Conservation (phyloP, 2,329 filamentous ascomycete genomes). For the Teratosphaeria nubilosa region DNA sequence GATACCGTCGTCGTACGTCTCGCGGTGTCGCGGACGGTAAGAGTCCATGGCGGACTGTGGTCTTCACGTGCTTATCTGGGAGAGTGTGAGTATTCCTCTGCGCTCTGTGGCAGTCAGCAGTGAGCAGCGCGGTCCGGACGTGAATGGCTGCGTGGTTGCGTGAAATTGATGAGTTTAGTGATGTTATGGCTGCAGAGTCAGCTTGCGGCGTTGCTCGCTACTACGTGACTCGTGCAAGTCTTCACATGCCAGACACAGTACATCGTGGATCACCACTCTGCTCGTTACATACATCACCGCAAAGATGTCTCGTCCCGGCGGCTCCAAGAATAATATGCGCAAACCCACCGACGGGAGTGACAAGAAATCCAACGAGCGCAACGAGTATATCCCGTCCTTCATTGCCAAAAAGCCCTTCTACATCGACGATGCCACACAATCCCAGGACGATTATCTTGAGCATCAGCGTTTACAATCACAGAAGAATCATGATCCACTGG, state of each 20-base stretch:
- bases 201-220: not conserved
- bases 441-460: slow-evolving; percentile 79
- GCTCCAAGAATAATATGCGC: slow-evolving; percentile 4
- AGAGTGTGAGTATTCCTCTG: not conserved
- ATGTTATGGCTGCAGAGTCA: not conserved
- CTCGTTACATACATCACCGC: not conserved
- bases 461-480: slow-evolving; percentile 78
- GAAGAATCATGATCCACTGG: slow-evolving; percentile 47
- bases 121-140: not conserved
- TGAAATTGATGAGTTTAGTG: not conserved
- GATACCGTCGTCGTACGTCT: not conserved
- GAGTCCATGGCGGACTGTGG: slow-evolving; percentile 5
- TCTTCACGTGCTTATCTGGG: not conserved
- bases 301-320: slow-evolving; percentile 6
- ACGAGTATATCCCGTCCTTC: slow-evolving; percentile 95
- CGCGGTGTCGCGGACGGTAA: slow-evolving; percentile 6
- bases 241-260: not conserved
- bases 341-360: slow-evolving; percentile 65
- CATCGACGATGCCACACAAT: slow-evolving; percentile 62
- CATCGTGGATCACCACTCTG: not conserved
- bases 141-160: not conserved
- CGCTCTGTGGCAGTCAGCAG: not conserved
- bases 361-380: slow-evolving; percentile 65
- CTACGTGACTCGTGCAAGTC: not conserved
- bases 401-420: slow-evolving; percentile 98